phyloP scores from a whole-genome alignment of 306 rosid species.

The barrel medic (Medicago truncatula) region DNA sequence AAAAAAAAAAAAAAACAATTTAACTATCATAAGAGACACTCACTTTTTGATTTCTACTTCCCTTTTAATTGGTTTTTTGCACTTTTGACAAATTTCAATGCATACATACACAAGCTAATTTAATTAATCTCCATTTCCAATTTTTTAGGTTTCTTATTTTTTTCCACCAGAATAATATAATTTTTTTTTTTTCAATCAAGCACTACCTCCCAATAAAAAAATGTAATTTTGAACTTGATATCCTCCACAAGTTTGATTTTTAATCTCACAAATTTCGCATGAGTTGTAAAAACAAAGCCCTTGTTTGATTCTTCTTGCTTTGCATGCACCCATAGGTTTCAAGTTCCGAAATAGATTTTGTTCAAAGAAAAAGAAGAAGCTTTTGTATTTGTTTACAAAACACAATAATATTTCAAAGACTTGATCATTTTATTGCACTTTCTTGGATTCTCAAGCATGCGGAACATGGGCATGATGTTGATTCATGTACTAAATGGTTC shows the following conservation, averaged over 20 bases:
- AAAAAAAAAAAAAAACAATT: conserved; percentile 11
- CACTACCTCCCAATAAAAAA: not conserved
- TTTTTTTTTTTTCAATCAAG: not conserved
- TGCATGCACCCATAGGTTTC: conserved; percentile 43
- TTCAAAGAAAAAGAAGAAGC: not conserved
- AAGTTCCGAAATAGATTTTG: conserved; percentile 54
- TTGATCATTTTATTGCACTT: conserved; percentile 50
- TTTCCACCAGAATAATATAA: not conserved
- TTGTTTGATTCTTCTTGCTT: conserved; percentile 2
- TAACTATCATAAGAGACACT: not conserved
- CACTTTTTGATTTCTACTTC: conserved; percentile 21
- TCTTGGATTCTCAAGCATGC: conserved; percentile 77
- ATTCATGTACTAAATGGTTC: not conserved
- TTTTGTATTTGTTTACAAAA: conserved; percentile 24
- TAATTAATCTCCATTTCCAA: conserved; percentile 2
- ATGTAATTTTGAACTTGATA: not conserved
- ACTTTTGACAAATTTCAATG: conserved; percentile 33
- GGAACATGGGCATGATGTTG: conserved; percentile 46
- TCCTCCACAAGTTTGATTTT: not conserved
- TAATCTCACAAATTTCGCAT: not conserved
- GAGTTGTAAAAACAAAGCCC: not conserved
- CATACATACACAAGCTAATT: not conserved
- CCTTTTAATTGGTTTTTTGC: not conserved
- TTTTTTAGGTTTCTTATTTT: not conserved
- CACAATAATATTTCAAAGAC: conserved; percentile 30